Percentiles rank a stretch among this genome's conserved stretches.
Evolutionary conservation across 2,329 filamentous ascomycete genomes (phyloP).

Genomic region (Fusarium pseudonygamai): DNA sequence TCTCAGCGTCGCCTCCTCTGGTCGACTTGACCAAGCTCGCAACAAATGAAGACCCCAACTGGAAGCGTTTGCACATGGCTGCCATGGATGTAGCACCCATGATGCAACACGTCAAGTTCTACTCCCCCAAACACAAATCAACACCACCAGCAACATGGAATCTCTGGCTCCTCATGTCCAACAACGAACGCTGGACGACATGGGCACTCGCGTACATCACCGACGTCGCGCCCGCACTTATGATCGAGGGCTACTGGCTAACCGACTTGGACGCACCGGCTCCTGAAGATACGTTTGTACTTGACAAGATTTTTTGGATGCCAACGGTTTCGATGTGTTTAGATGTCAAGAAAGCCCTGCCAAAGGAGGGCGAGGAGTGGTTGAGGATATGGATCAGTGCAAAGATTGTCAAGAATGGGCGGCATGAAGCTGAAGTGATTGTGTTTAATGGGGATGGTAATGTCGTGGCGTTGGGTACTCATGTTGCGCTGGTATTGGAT

Average conservation of each 20-base stretch:
- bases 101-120: conserved; percentile 46
- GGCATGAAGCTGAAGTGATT: conserved; percentile 78
- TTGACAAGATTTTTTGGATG: conserved; percentile 69
- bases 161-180: conserved; percentile 70
- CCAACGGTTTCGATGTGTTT: conserved; percentile 79
- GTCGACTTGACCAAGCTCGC: conserved; percentile 30
- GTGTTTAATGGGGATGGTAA: conserved; percentile 62
- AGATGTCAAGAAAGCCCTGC: conserved; percentile 79
- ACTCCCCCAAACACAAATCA: conserved; percentile 33
- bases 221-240: conserved; percentile 72
- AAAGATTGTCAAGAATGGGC: conserved; percentile 75
- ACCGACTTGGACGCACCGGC: conserved; percentile 29
- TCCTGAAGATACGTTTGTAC: conserved; percentile 31
- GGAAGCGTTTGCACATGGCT: conserved; percentile 19
- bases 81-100: conserved; percentile 40
- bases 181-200: conserved; percentile 70
- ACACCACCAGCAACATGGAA: conserved; percentile 33
- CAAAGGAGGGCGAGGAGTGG: conserved; percentile 75
- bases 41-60: conserved; percentile 21
- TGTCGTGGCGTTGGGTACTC: conserved; percentile 46
- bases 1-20: conserved; percentile 17
- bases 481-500: conserved; percentile 46
- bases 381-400: conserved; percentile 71
- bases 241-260: conserved; percentile 64
- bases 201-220: conserved; percentile 70